Conservation (phyloP, 1,284 basidiomycete species). For the Cutaneotrichosporon sp. region DNA sequence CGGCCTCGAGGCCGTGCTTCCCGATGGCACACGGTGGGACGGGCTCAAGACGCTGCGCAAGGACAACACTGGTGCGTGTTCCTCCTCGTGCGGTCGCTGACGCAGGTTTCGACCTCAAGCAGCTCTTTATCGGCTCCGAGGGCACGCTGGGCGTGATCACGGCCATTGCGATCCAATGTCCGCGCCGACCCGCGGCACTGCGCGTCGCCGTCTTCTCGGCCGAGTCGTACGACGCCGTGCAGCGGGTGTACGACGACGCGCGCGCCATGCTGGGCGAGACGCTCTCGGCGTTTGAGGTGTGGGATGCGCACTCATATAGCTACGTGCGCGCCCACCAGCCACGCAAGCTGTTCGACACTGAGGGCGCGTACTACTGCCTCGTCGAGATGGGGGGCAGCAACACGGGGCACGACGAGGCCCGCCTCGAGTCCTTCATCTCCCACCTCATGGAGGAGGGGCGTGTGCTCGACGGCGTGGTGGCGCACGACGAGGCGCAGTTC, state of each 20-base stretch:
- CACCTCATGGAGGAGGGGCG: constrained; percentile 74
- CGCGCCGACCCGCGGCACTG: constrained; percentile 72
- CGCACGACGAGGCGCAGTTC: constrained; percentile 89
- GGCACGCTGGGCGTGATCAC: constrained; percentile 96
- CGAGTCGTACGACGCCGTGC: constrained; percentile 59
- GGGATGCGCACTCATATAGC: constrained; percentile 80
- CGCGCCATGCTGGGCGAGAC: constrained; percentile 85
- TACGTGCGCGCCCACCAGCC: constrained; percentile 61
- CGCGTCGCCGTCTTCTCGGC: constrained; percentile 61
- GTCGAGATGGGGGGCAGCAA: constrained; percentile 96
- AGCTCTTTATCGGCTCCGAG: constrained; percentile 97
- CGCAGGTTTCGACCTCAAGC: constrained; percentile 95
- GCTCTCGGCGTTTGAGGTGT: constrained; percentile 96
- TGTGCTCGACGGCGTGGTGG: constrained; percentile 87
- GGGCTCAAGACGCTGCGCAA: constrained; percentile 80
- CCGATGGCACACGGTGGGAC: constrained; percentile 90
- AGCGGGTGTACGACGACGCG: constrained; percentile 59
- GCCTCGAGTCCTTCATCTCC: constrained; percentile 82
- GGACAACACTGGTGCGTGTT: constrained; percentile 94
- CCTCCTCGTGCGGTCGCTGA: constrained; percentile 1
- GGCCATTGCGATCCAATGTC: constrained; percentile 90
- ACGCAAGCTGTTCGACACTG: constrained; percentile 59
- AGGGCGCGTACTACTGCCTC: constrained; percentile 82
- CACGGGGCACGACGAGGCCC: constrained; percentile 95
- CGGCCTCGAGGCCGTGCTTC: constrained; percentile 95